Evolutionary conservation across 352 stramenopile genomes (phyloP), one percentile per base, ranked within the genome.

Genomic region (Thraustochytrium sp.): DNA sequence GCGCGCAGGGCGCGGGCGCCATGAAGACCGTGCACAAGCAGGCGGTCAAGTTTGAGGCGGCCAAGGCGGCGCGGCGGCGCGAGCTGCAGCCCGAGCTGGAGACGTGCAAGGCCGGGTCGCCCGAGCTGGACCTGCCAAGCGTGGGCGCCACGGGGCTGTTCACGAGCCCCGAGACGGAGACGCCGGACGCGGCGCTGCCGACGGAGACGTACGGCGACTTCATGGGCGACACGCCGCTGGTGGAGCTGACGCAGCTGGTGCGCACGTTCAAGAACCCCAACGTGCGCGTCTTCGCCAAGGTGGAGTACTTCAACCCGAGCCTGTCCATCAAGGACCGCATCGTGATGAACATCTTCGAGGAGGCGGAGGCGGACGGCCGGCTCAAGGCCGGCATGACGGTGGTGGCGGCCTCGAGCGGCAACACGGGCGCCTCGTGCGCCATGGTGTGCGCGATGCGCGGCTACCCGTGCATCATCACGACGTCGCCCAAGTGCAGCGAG

Each of bases 351-450:
- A 84, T 84, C 55, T 84, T 84, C 48, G 36, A 63, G 36, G 40
- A 82, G 37, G 76, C 76, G 3, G 63, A 63, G 16, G 37, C 34
- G 23, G 76, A 84, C 23, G 61, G 61, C 44, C 40, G 64, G 23
- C 75, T 84, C 29, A 46, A 46, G 23, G 68, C 76, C 26, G 76
- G 76, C 34, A 84, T 84, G 76, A 90, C 88, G 18, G 78, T 98
- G 64, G 94, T 98, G 11, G 94, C 97, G 87, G 92, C 94, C 16
- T 97, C 93, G 29, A 95, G 89, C 23, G 94, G 94, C 55, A 98
- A 98, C 89, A 98, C 94, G 3, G 94, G 94, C 59, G 97, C 97
- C 74, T 93, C 92, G 16, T 88, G 97, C 29, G 94, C 94, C 42
- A 96, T 98, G 86, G 92, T 95, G 31, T 91, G 91, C 8, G 91